Conservation (phyloP, 2,329 filamentous ascomycete species). For the Bipolaris victoriae region DNA sequence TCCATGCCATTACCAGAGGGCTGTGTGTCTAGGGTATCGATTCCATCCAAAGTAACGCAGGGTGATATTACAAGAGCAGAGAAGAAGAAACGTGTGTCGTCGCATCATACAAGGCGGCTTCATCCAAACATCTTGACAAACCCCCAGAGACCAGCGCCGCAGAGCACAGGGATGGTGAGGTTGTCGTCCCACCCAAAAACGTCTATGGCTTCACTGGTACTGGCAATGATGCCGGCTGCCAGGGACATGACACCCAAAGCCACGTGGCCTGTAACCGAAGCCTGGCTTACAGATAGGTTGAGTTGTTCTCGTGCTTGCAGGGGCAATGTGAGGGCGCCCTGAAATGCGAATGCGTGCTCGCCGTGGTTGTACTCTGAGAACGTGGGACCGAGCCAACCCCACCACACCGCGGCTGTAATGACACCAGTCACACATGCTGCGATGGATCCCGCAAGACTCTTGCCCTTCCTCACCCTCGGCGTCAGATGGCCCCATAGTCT, state of each 20-base stretch:
- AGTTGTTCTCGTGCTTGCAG: slow-evolving; percentile 62
- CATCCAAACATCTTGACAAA: slow-evolving; percentile 85
- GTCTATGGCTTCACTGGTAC: slow-evolving; percentile 88
- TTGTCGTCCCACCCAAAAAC: slow-evolving; percentile 97
- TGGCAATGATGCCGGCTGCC: slow-evolving; percentile 86
- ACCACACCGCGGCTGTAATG: slow-evolving; percentile 83
- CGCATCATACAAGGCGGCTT: slow-evolving; percentile 1
- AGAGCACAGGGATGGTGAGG: slow-evolving; percentile 91
- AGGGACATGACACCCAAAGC: slow-evolving; percentile 83
- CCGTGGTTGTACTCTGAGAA: slow-evolving; percentile 46
- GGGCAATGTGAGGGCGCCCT: slow-evolving; percentile 75
- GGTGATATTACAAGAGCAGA: slow-evolving; percentile 17
- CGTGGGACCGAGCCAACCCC: slow-evolving; percentile 78
- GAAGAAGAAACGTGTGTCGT: slow-evolving; percentile 16
- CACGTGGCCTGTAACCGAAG: slow-evolving; percentile 69
- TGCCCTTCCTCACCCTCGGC: slow-evolving; percentile 80
- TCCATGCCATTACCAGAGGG: slow-evolving; percentile 11
- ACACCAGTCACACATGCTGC: slow-evolving; percentile 85
- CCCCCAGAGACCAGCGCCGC: slow-evolving; percentile 85
- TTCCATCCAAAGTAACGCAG: slow-evolving; percentile 10
- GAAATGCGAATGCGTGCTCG: slow-evolving; percentile 77
- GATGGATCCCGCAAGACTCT: slow-evolving; percentile 87
- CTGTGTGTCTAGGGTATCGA: slow-evolving; percentile 22
- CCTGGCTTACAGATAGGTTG: slow-evolving; percentile 64
- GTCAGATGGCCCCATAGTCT: slow-evolving; percentile 89